Evolutionary conservation across 352 stramenopile genomes (phyloP).

Genomic region (Discostella stelligera): DNA sequence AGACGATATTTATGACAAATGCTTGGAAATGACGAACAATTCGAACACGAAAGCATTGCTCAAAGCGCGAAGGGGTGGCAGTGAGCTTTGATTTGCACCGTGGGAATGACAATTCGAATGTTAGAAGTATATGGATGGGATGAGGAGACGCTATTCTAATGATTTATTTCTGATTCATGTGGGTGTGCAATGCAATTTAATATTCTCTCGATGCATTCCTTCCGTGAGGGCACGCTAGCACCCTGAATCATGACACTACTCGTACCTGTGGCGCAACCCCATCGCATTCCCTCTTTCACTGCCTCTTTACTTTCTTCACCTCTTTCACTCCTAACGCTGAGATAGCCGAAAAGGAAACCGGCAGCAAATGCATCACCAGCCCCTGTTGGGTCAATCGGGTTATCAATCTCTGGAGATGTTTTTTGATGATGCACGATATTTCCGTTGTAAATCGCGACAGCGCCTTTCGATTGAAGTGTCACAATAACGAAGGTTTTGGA

Average conservation of each 20-base stretch:
- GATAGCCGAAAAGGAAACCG: conserved; percentile 68
- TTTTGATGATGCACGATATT: conserved; percentile 47
- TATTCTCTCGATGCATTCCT: conserved; percentile 53
- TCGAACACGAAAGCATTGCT: conserved; percentile 18
- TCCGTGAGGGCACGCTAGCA: conserved; percentile 57
- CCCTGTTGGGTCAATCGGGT: conserved; percentile 71
- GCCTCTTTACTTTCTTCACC: conserved; percentile 19
- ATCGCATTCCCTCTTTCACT: conserved; percentile 56
- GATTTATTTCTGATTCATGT: no score
- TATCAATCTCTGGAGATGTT: conserved; percentile 28
- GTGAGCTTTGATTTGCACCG: not conserved
- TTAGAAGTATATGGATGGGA: no score
- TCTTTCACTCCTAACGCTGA: conserved; percentile 21
- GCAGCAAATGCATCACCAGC: conserved; percentile 75
- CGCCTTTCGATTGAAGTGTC: conserved; percentile 58
- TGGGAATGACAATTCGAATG: no score
- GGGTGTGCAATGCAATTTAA: conserved; percentile 11
- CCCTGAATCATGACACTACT: conserved; percentile 58
- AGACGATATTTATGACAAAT: conserved; percentile 42
- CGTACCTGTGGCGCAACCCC: conserved; percentile 59
- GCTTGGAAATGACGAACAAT: conserved; percentile 27
- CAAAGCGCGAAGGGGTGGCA: conserved; percentile 2
- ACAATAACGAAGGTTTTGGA: conserved; percentile 60
- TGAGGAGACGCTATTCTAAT: no score
- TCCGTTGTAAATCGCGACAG: conserved; percentile 48